These are phyloP conservation scores for Colletotrichum sp. DNA, from an alignment of 2,329 filamentous ascomycete genomes.

Conservation along the genomic window DNA sequence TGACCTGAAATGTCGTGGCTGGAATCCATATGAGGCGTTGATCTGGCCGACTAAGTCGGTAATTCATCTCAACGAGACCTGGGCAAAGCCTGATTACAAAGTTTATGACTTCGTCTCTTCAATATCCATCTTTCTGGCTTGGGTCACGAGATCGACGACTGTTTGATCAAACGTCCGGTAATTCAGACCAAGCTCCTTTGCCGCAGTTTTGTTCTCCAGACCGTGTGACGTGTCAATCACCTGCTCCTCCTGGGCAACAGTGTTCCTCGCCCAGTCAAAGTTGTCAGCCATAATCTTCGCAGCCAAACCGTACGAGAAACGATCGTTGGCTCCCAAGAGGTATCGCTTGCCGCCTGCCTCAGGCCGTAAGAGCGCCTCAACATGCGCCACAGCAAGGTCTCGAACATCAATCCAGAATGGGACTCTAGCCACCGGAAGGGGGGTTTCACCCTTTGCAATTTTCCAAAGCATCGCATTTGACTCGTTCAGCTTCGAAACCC, in stretches of 20 bases:
- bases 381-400: constrained; percentile 49
- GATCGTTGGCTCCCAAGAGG: constrained; percentile 42
- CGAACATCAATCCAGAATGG: constrained; percentile 52
- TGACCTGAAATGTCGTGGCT: background rate
- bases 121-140: constrained; percentile 27
- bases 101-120: background rate
- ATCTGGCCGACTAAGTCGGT: background rate
- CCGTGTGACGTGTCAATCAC: constrained; percentile 40
- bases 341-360: constrained; percentile 44
- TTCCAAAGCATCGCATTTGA: constrained; percentile 46
- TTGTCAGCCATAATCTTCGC: constrained; percentile 44
- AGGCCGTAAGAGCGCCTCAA: constrained; percentile 41
- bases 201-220: constrained; percentile 45
- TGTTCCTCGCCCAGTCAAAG: constrained; percentile 40
- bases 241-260: constrained; percentile 37
- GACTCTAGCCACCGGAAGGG: constrained; percentile 41
- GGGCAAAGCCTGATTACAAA: background rate
- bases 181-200: constrained; percentile 40
- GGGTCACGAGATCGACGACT: constrained; percentile 36
- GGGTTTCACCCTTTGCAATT: constrained; percentile 38
- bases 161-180: constrained; percentile 41
- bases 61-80: background rate
- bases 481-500: constrained; percentile 42
- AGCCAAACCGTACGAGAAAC: constrained; percentile 50
- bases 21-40: background rate